Evolutionary conservation across 495 filamentous ascomycete species (phyloP), one percentile per base, ranked within the genome.

Genomic region (Evernia prunastri): DNA sequence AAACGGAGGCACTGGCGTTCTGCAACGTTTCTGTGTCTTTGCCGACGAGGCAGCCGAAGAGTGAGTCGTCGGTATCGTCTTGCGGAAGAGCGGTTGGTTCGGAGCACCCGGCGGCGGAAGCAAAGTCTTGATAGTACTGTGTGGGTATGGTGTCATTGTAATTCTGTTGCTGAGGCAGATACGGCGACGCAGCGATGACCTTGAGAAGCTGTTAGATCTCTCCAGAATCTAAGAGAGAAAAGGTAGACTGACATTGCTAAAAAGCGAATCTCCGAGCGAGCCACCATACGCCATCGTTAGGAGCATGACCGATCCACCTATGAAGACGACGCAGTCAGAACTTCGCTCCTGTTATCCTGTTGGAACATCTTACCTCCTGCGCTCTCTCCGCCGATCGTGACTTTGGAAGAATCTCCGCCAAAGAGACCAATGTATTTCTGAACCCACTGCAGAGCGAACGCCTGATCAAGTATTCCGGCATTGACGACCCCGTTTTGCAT

Each of bases 51-150:
- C 86, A 89, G 13, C 79, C 66, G 60, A 87, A 83, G 13, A 82
- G 80, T 12, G 76, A 72, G 23, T 66, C 70, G 25, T 64, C 69
- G 15, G 40, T 51, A 31, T 69, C 73, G 43, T 51, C 70, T 11
- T 71, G 67, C 1, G 66, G 58, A 2, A 66, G 25, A 9, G 62
- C 66, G 11, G 62, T 56, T 17, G 57, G 61, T 12, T 53, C 62
- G 25, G 73, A 68, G 65, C 86, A 89, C 1, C 84, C 83, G 11
- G 75, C 81, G 4, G 68, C 70, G 0, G 74, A 69, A 11, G 81
- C 82, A 62, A 89, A 87, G 5, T 78, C 73, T 39, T 82, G 72
- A 67, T 88, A 89, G 20, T 75, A 69, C 27, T 80, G 72, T 5
- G 78, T 77, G 0, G 85, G 82, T 25, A 79, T 68, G 13, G 63